phyloP scores from a whole-genome alignment of 2,329 filamentous ascomycete genomes.

The Plenodomus biglobosus region DNA sequence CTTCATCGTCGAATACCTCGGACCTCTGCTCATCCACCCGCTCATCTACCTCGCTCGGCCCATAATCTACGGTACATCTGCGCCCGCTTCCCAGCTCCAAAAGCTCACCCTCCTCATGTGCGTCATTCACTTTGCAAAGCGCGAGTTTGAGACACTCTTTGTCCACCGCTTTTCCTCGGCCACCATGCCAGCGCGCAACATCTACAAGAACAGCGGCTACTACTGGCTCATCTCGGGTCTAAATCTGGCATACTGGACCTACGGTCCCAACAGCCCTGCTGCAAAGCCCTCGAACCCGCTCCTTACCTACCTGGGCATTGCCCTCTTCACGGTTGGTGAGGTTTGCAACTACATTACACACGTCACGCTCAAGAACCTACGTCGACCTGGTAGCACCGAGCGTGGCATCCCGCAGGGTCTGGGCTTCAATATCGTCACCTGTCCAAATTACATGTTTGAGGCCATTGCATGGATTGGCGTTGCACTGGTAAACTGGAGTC shows the following conservation, averaged over 20 bases:
- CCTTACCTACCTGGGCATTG: conserved; percentile 63
- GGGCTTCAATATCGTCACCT: conserved; percentile 84
- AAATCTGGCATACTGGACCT: conserved; percentile 81
- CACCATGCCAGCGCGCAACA: conserved; percentile 88
- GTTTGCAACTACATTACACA: conserved; percentile 79
- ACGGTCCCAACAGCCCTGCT: conserved; percentile 71
- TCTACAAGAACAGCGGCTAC: conserved; percentile 92
- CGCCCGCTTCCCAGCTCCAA: conserved; percentile 65
- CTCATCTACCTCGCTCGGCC: conserved; percentile 71
- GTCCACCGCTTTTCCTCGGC: conserved; percentile 92
- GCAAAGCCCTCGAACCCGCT: conserved; percentile 55
- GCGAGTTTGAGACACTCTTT: conserved; percentile 91
- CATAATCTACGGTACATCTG: conserved; percentile 65
- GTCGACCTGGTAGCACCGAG: conserved; percentile 74
- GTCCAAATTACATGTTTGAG: conserved; percentile 97
- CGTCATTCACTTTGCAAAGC: conserved; percentile 85
- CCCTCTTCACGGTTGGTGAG: conserved; percentile 76
- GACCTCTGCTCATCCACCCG: conserved; percentile 84
- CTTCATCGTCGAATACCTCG: conserved; percentile 92
- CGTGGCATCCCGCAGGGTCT: conserved; percentile 84
- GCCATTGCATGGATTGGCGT: conserved; percentile 83
- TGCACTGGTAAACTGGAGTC: conserved; percentile 75
- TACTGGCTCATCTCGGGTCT: conserved; percentile 88
- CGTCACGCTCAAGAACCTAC: conserved; percentile 73
- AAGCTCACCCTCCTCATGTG: conserved; percentile 73